Base-by-base conservation (phyloP, 371 early-diverging fungal genomes). In the Rhizopus sp. region DNA sequence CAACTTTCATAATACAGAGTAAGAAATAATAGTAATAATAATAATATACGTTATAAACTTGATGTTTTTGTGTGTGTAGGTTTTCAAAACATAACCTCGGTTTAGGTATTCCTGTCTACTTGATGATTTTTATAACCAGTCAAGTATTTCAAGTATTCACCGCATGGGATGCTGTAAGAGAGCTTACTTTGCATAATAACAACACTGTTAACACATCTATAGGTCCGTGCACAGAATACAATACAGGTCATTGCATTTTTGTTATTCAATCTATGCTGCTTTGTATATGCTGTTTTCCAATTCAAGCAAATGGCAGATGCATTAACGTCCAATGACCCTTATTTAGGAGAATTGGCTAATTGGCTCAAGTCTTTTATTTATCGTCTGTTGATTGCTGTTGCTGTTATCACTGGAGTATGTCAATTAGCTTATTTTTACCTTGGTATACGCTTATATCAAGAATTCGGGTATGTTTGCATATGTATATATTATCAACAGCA, bases 231-330 rank as follows among this genome's bases (percentile, higher is more conserved):
- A 44, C 82, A 89, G 70, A 95, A 96, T 72, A 94, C 92, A 1
- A 91, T 95, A 57, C 94, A 95, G 69, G 81, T 94, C 35, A 87
- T 94, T 59, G 91, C 88, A 4, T 87, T 92, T 59, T 76, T 94
- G 38, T 50, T 89, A 39, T 91, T 94, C 76, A 90, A 94, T 66
- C 47, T 88, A 31, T 88, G 86, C 69, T 86, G 86, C 45, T 86
- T 92, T 63, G 77, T 80, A 57, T 93, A 93, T 64, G 82, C 90
- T 4, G 80, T 90, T 33, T 93, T 96, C 63, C 88, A 84, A 40
- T 76, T 80, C 41, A 72, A 71, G 55, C 80, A 80, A 60, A 70
- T 80, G 15, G 58, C 62, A 57, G 75, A 72, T 38, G 75, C 72
- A 16, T 38, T 77, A 31, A 54, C 49, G 35, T 60, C 62, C 12